A percentile compares a stretch with the other conserved stretches of the same genome.
Conservation (phyloP, 148 eudicot genomes). For the Persicaria maculosa region DNA sequence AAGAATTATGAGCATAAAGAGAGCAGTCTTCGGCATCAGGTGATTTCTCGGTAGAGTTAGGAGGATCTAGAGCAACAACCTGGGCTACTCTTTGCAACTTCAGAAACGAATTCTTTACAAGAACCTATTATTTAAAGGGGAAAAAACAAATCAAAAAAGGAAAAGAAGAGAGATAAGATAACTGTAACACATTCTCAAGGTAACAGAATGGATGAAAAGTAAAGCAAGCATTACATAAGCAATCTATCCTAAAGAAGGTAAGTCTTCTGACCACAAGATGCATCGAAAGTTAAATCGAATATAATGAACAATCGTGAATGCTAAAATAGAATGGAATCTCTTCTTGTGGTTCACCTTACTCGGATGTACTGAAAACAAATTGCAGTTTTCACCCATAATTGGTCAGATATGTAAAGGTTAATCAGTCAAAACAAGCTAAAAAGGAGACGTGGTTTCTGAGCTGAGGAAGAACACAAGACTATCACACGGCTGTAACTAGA, state of each 20-base stretch:
- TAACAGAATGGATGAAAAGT: background rate
- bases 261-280: conserved; percentile 1
- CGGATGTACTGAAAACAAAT: background rate
- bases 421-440: background rate
- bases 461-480: background rate
- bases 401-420: background rate
- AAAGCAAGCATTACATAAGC: background rate
- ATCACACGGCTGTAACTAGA: background rate
- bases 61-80: conserved; percentile 74
- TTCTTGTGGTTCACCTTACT: background rate
- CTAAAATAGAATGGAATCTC: background rate
- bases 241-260: background rate
- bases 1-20: conserved; percentile 18
- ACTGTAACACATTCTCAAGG: background rate
- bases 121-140: conserved; percentile 29
- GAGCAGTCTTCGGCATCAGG: conserved; percentile 20
- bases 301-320: background rate
- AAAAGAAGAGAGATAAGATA: background rate
- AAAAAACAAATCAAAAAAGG: background rate
- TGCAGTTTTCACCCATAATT: background rate
- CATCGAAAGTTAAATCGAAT: background rate
- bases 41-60: conserved; percentile 24
- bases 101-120: conserved; percentile 50
- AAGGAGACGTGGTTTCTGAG: background rate
- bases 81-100: conserved; percentile 56